A percentile compares a stretch with the other conserved stretches of the same genome.
Conservation (phyloP, 1,139 yeast genomes). For the Yamadazyma diospyri region DNA sequence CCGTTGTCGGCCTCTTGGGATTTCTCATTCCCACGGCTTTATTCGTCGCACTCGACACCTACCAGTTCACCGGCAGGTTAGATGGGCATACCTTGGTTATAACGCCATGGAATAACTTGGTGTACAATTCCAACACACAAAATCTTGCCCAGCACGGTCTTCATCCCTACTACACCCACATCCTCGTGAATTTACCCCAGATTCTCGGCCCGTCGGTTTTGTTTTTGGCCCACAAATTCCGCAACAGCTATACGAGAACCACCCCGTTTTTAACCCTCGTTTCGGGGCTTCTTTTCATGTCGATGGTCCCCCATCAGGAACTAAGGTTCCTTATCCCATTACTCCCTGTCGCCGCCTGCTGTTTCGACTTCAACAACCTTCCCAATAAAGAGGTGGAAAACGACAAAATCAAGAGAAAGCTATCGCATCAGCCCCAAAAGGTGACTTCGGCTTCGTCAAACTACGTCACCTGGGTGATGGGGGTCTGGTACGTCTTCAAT, state of each 20-base stretch:
- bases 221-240: slow-evolving; percentile 34
- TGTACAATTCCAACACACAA: slow-evolving; percentile 57
- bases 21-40: slow-evolving; percentile 29
- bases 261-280: slow-evolving; percentile 56
- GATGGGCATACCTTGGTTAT: slow-evolving; percentile 34
- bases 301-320: slow-evolving; percentile 88
- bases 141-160: slow-evolving; percentile 79
- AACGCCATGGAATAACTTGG: slow-evolving; percentile 73
- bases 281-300: slow-evolving; percentile 61
- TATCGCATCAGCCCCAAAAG: slow-evolving; percentile 11
- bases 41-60: slow-evolving; percentile 57
- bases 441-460: slow-evolving; percentile 11
- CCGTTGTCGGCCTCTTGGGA: slow-evolving; percentile 24
- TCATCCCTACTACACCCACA: slow-evolving; percentile 75
- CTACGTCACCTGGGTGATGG: slow-evolving; percentile 22
- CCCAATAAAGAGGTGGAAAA: slow-evolving; percentile 3
- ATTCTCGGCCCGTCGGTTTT: slow-evolving; percentile 70
- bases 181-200: slow-evolving; percentile 72
- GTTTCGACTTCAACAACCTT: slow-evolving; percentile 44
- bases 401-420: slow-evolving; percentile 9
- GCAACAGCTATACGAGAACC: slow-evolving; percentile 34
- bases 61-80: slow-evolving; percentile 11
- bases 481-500: slow-evolving; percentile 67
- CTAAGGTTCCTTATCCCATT: slow-evolving; percentile 77
- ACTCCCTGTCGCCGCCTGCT: slow-evolving; percentile 66